Base-by-base conservation (phyloP, 345 rosid species). In the Kandelia obovata region DNA sequence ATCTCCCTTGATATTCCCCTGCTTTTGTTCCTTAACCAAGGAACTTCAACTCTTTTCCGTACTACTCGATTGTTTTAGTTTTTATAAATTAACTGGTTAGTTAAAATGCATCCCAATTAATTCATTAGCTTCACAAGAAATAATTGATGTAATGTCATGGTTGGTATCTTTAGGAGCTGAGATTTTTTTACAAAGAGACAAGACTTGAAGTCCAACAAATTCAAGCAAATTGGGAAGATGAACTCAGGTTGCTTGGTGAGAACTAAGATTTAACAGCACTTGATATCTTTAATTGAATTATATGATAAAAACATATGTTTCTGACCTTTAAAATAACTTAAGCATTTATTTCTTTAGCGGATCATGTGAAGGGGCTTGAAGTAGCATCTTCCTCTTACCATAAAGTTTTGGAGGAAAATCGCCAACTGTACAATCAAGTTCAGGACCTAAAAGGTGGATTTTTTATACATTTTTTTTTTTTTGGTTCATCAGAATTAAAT, bases 381-480 rank as follows among this genome's bases (percentile, higher is more conserved):
- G 89, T 86, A 31, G 82, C 91, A 63, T 85, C 96, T 26, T 82
- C 85, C 31, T 86, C 96, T 25, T 91, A 91, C 84, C 96, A 91
- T 64, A 82, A 85, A 75, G 88, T 95, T 68, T 67, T 95, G 60
- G 97, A 89, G 81, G 97, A 95, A 79, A 95, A 95, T 59, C 92
- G 99, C 4, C 76, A 78, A 47, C 96, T 95, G 62, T 89, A 95
- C 85, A 91, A 95, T 87, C 97, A 95, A 86, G 99, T 91, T 53
- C 98, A 94, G 76, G 98, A 91, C 77, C 97, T 94, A 58, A 94
- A 94, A 89, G 98, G 98, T 90, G 25, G 27, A 37, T 2, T 52
- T 32, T 59, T 74, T 7, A 58, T 62, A 28, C 5, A 47, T 15
- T 10, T 1, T 61, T n/a, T 30, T 20, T 2, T n/a, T 30, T 56